Evolutionary conservation across 2,329 filamentous ascomycete genomes (phyloP), one percentile per base, ranked within the genome.

Genomic region (Verticillium zaregamsianum): DNA sequence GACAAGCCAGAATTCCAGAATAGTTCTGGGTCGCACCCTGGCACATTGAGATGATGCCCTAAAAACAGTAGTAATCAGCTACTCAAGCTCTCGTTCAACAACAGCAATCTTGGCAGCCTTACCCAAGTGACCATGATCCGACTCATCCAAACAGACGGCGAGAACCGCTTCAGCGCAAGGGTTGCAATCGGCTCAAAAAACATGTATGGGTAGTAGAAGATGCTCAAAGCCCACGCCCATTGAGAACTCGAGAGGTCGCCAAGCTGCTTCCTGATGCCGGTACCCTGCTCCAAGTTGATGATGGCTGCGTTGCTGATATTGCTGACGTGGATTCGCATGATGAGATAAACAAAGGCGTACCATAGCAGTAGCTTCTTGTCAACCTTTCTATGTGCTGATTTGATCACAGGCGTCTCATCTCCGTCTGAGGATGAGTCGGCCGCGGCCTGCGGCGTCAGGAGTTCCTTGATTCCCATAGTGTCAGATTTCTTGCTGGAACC

Each of bases 241-340:
- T 70, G 66, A 8, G 64, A 60, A n/a, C 67, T 67, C 1, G 62
- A 62, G 2, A 71, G 63, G 20, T 64, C 39, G 0, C 68, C 68
- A 12, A 71, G 63, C 59, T 71, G 68, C 32, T 66, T 65, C 49
- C 63, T 58, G 54, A 70, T 71, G 37, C 66, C 68, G 8, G 68
- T 68, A 3, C 68, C 69, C 25, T 69, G 56, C 49, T 71, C 69
- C 8, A 71, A 64, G 58, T 71, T 71, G 59, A 70, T 69, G 40
- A 69, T 71, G 59, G 68, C 68, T 7, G 68, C 61, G 55, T 71
- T 71, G 57, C 66, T 68, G 61, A 69, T 68, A 55, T 71, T 70
- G 62, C 63, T 63, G 40, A 69, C 66, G 25, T 67, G 67, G 17
- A 69, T 66, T 11, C 68, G 61, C 68, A 69, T 69, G 45, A 70